These are phyloP conservation scores for Sporothrix globosa DNA, from an alignment of 2,329 filamentous ascomycete genomes.

Conservation along the genomic window DNA sequence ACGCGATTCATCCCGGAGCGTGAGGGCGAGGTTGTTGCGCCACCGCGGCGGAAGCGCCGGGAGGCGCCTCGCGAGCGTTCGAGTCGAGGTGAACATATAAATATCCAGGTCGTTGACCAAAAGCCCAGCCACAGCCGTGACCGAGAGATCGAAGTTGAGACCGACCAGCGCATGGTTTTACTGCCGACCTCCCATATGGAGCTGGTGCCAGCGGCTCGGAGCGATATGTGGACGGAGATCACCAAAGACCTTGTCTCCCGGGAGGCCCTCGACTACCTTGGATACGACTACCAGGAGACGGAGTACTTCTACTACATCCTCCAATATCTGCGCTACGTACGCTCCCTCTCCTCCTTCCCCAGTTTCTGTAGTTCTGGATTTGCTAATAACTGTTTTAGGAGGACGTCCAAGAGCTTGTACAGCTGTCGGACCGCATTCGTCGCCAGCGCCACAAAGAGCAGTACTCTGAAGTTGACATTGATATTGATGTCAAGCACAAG, in stretches of 20 bases:
- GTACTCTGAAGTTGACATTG: slow-evolving; percentile 46
- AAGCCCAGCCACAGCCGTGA: slow-evolving; percentile 49
- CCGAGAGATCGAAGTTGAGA: slow-evolving; percentile 57
- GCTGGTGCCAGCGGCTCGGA: slow-evolving; percentile 50
- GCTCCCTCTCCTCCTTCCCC: slow-evolving; percentile 45
- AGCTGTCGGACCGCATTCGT: slow-evolving; percentile 81
- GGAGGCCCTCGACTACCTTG: slow-evolving; percentile 81
- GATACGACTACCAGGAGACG: slow-evolving; percentile 90
- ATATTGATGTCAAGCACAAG: slow-evolving; percentile 51
- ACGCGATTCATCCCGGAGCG: slow-evolving; percentile 74
- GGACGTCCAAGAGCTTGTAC: slow-evolving; percentile 81
- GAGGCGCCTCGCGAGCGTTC: slow-evolving; percentile 38
- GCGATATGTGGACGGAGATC: slow-evolving; percentile 93
- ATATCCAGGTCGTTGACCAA: slow-evolving; percentile 51
- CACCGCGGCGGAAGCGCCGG: slow-evolving; percentile 34
- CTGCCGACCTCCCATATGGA: slow-evolving; percentile 44
- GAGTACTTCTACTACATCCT: slow-evolving; percentile 90
- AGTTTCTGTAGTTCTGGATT: neutral
- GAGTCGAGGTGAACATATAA: slow-evolving; percentile 46
- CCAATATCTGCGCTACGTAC: slow-evolving; percentile 84
- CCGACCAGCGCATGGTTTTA: slow-evolving; percentile 53
- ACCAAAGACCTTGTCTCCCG: slow-evolving; percentile 87
- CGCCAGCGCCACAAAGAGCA: slow-evolving; percentile 57
- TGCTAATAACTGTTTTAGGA: slow-evolving; percentile 62
- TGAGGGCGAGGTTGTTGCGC: slow-evolving; percentile 48